Conservation (phyloP, 371 early-diverging fungal species). For the Mortierella sp. region DNA sequence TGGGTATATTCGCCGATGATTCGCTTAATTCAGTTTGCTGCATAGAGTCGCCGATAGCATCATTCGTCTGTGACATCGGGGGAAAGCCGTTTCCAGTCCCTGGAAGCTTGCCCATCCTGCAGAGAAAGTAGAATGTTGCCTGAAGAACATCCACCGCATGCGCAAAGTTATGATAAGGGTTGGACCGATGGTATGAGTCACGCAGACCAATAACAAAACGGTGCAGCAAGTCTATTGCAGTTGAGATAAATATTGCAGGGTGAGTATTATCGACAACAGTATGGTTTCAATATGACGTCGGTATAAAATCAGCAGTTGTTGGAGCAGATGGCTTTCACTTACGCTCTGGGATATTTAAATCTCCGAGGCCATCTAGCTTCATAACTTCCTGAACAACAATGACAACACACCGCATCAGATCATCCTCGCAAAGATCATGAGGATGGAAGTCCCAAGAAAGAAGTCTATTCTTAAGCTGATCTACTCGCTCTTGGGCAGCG, state of each 20-base stretch:
- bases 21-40: slow-evolving; percentile 5
- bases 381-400: slow-evolving; percentile 75
- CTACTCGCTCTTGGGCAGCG: slow-evolving; percentile 58
- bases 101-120: slow-evolving; percentile 69
- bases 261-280: background rate
- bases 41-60: background rate
- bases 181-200: slow-evolving; percentile 76
- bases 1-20: slow-evolving; percentile 36
- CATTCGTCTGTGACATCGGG: slow-evolving; percentile 16
- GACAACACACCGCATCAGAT: slow-evolving; percentile 74
- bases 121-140: slow-evolving; percentile 78
- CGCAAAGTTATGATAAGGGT: slow-evolving; percentile 88
- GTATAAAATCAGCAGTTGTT: background rate
- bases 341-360: slow-evolving; percentile 67
- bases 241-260: background rate
- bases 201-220: slow-evolving; percentile 71
- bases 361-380: slow-evolving; percentile 65
- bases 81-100: slow-evolving; percentile 37
- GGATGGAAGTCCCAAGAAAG: slow-evolving; percentile 79
- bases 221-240: slow-evolving; percentile 63
- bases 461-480: slow-evolving; percentile 60
- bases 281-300: background rate
- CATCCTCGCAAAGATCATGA: slow-evolving; percentile 70
- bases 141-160: slow-evolving; percentile 93
- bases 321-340: slow-evolving; percentile 28